These are phyloP conservation scores for Emericellopsis atlantica DNA, from an alignment of 2,329 filamentous ascomycete species.

Conservation along the genomic window DNA sequence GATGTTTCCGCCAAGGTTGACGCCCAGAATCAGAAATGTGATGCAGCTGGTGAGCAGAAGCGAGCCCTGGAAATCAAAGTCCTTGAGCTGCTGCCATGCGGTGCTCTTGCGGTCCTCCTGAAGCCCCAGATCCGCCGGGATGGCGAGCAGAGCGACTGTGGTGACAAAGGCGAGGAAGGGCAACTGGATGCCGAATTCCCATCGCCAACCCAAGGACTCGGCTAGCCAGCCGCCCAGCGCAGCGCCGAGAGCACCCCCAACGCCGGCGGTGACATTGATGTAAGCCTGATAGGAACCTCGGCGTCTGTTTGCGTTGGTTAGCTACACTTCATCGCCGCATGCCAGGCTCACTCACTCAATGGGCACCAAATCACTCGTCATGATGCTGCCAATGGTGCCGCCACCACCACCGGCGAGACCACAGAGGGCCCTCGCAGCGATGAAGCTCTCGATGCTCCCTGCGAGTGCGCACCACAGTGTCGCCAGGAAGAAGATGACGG, in stretches of 20 bases:
- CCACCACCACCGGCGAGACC: not conserved
- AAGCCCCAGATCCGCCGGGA: conserved; percentile 41
- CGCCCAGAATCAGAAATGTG: conserved; percentile 44
- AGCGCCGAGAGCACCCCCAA: conserved; percentile 47
- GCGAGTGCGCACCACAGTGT: conserved; percentile 53
- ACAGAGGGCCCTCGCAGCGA: conserved; percentile 10
- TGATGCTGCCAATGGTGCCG: conserved; percentile 1
- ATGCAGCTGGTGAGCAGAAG: conserved; percentile 36
- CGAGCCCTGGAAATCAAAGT: conserved; percentile 46
- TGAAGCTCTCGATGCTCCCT: conserved; percentile 21
- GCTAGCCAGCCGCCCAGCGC: conserved; percentile 59
- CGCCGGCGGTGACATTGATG: conserved; percentile 52
- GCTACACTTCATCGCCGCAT: not conserved
- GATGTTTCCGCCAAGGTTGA: conserved; percentile 49
- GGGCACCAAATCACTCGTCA: not conserved
- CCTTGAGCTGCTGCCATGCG: conserved; percentile 33
- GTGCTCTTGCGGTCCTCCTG: conserved; percentile 28
- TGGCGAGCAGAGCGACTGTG: conserved; percentile 27
- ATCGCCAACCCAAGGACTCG: conserved; percentile 60
- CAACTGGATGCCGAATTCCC: conserved; percentile 55
- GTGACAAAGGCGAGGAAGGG: conserved; percentile 34
- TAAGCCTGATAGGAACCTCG: conserved; percentile 64
- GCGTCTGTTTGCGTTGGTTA: conserved; percentile 11
- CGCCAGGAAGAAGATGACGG: conserved; percentile 49
- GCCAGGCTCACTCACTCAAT: not conserved